Evolutionary conservation across 1,284 basidiomycete genomes (phyloP).

Genomic region (Phellopilus nigrolimitatus): DNA sequence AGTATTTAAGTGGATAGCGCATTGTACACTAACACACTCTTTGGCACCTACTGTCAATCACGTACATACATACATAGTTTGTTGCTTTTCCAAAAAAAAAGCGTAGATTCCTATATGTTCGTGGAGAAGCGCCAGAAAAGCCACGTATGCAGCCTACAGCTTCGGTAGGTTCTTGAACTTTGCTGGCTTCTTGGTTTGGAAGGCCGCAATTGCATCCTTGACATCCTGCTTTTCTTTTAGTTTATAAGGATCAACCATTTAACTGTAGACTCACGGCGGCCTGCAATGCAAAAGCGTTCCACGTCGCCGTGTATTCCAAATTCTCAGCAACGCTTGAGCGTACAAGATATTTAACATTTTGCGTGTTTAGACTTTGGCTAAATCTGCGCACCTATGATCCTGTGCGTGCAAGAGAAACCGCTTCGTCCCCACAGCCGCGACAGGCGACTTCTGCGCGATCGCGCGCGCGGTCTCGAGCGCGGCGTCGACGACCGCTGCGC

Average conservation of each 20-base stretch:
- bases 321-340: slow-evolving; percentile 66
- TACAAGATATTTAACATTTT: neutral
- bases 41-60: too few relatives aligned
- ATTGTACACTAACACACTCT: too few relatives aligned
- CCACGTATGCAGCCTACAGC: slow-evolving; percentile 5
- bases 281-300: slow-evolving; percentile 73
- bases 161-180: slow-evolving; percentile 20
- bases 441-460: slow-evolving; percentile 77
- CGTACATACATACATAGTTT: too few relatives aligned
- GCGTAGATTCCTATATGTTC: neutral
- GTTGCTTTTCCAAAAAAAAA: neutral
- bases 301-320: slow-evolving; percentile 72
- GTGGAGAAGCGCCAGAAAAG: neutral
- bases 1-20: too few relatives aligned
- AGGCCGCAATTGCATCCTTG: slow-evolving; percentile 25
- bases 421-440: slow-evolving; percentile 83
- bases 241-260: neutral
- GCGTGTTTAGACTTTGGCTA: neutral
- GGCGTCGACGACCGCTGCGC: slow-evolving; percentile 49
- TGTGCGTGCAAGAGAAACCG: slow-evolving; percentile 67
- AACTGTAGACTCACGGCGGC: slow-evolving; percentile 47
- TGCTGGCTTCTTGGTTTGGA: slow-evolving; percentile 26
- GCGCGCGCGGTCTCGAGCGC: slow-evolving; percentile 63
- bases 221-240: slow-evolving; percentile 27
- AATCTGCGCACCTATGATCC: slow-evolving; percentile 65